These are phyloP conservation scores for Capsicum chinense DNA, from an alignment of 257 asterid species.

Conservation along the genomic window DNA sequence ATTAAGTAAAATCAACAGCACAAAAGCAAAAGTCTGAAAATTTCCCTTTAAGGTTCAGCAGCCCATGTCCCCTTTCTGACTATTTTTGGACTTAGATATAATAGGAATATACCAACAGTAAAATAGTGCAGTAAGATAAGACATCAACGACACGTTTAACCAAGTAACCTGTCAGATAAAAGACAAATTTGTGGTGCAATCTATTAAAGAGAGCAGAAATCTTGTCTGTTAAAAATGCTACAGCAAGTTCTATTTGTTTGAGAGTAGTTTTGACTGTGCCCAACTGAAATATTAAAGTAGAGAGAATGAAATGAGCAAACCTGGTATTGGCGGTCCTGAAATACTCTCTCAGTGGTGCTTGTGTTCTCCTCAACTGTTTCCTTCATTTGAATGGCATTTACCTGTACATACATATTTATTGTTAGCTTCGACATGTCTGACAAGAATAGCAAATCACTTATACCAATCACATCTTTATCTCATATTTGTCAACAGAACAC, in stretches of 20 bases:
- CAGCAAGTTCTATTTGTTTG: background rate
- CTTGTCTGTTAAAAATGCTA: constrained; percentile 12
- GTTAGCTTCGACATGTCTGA: constrained; percentile 13
- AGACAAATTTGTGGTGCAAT: constrained; percentile 18
- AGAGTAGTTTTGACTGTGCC: background rate
- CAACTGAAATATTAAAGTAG: background rate
- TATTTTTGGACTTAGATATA: background rate
- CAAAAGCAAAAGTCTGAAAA: background rate
- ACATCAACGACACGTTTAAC: background rate
- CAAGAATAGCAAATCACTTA: background rate
- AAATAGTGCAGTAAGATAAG: background rate
- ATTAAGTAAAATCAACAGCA: background rate
- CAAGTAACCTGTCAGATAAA: background rate
- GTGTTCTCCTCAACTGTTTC: constrained; percentile 96
- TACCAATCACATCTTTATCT: background rate
- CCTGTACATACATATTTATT: constrained; percentile 48
- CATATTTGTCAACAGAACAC: constrained; percentile 1
- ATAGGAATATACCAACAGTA: background rate
- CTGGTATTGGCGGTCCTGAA: constrained; percentile 98
- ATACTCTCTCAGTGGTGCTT: constrained; percentile 92
- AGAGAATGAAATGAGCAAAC: constrained; percentile 39
- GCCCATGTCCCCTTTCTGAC: background rate
- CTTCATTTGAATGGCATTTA: constrained; percentile 95
- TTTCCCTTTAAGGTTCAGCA: constrained; percentile 12
- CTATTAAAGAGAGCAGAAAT: background rate